A percentile compares a stretch with the other conserved stretches of the same genome.
Conservation (phyloP, 1,284 basidiomycete genomes). For the Cutaneotrichosporon dermatis region DNA sequence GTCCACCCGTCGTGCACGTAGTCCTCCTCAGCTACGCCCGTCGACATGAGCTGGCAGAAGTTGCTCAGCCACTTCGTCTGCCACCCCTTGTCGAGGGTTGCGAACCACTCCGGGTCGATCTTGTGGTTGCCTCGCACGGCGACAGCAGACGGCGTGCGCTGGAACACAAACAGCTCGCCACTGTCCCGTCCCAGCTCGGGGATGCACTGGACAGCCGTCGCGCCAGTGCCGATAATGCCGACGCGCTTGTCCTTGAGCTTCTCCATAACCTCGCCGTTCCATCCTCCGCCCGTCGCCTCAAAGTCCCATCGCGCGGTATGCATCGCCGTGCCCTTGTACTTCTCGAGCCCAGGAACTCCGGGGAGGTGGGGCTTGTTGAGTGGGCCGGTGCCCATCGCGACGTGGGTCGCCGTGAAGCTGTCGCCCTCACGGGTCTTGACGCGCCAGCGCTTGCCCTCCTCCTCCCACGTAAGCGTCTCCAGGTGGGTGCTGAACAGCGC, state of each 20-base stretch:
- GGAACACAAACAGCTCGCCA: conserved; percentile 15
- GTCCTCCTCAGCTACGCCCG: conserved; percentile 7
- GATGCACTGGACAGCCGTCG: conserved; percentile 12
- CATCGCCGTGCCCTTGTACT: conserved; percentile 14
- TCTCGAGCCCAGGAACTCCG: conserved; percentile 10
- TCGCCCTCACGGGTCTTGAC: conserved; percentile 16
- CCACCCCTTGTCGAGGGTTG: conserved; percentile 11
- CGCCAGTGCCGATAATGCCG: conserved; percentile 12
- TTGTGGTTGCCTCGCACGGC: conserved; percentile 14
- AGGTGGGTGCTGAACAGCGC: conserved; percentile 18
- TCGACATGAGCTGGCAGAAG: conserved; percentile 10
- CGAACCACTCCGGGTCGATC: conserved; percentile 19
- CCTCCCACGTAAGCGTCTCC: conserved; percentile 10
- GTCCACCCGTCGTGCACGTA: conserved; percentile 17
- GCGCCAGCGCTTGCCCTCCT: conserved; percentile 6
- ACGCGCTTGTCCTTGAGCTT: conserved; percentile 14
- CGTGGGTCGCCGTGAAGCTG: conserved; percentile 14
- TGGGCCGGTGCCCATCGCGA: conserved; percentile 13
- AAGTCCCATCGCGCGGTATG: conserved; percentile 19
- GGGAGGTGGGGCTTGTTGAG: conserved; percentile 15
- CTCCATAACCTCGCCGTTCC: conserved; percentile 8
- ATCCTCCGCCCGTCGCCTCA: conserved; percentile 11
- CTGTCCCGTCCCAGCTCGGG: conserved; percentile 10
- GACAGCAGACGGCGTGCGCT: conserved; percentile 16
- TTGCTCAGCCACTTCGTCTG: conserved; percentile 14